Evolutionary conservation across 2,329 filamentous ascomycete species (phyloP), one percentile per base, ranked within the genome.

Genomic region (Stachybotrys chartarum): DNA sequence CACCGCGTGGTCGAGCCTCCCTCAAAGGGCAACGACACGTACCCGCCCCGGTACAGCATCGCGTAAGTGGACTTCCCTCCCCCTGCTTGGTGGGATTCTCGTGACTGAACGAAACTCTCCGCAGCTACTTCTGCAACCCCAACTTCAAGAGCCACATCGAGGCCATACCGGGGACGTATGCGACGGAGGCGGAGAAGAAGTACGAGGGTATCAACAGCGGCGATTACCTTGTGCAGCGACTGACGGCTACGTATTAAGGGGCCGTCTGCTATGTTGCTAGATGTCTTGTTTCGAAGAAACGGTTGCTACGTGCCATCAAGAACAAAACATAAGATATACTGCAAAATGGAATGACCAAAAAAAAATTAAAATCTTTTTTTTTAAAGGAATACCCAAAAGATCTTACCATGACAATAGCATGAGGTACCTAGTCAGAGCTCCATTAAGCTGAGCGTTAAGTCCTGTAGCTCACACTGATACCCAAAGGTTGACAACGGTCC

Each of bases 1-100:
- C 92, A 97, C 71, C 84, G 91, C 11, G 92, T 97, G 1, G 89
- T 97, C 6, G 89, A 96, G 73, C 92, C 92, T 2, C 88, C 90
- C 1, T 75, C 77, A 16, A 78, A 78, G 5, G 75, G 74, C 3
- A 74, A 72, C 7, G 79, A 78, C 16, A 72, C 76, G 45, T 87
- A 95, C 69, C 90, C 91, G 1, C 78, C 90, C 1, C 78, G 88
- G 45, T 97, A 97, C 67, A 93, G 88, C 63, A 87, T 97, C 66
- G 92, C 91, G 63, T 97, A 63, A 66, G 80, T 76, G 18, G 51
- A 24, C 46, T 14, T 32, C 7, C n/a, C 31, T 45, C 16, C n/a
- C 45, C 7, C 45, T 16, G 45, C 31, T 30, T n/a, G 8, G 24
- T 50, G 17, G 17, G n/a, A n/a, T 17, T 39, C 10, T 16, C 5